phyloP scores from a whole-genome alignment of 257 asterid genomes.

The Gentiana macrophylla region DNA sequence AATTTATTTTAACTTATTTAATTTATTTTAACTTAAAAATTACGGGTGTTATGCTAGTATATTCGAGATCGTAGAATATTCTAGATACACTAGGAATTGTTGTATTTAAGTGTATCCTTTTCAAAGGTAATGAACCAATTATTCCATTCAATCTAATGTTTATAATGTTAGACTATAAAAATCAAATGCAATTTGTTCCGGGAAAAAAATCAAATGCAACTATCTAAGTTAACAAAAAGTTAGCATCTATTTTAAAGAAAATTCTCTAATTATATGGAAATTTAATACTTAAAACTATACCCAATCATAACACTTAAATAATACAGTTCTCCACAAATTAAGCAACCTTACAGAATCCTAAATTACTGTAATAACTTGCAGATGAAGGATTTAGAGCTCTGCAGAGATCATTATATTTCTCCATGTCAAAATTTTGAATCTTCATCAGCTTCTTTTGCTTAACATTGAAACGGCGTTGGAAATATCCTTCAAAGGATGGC shows the following conservation, averaged over 20 bases:
- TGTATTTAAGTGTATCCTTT: too few species aligned
- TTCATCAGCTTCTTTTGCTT: slow-evolving; percentile 39
- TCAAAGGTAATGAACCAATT: background rate
- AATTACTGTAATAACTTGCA: slow-evolving; percentile 6
- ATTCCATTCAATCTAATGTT: background rate
- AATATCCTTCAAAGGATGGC: slow-evolving; percentile 40
- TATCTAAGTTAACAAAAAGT: background rate
- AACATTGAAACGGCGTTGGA: slow-evolving; percentile 30
- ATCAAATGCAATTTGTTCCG: too few species aligned
- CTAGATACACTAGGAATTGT: too few species aligned
- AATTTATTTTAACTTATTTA: too few species aligned
- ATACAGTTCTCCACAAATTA: background rate
- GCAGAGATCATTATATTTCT: slow-evolving; percentile 24
- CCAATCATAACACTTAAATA: slow-evolving; percentile 19
- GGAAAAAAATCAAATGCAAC: too few species aligned
- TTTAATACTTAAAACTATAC: background rate
- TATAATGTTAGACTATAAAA: too few species aligned
- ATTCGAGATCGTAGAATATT: too few species aligned
- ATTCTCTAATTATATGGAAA: background rate
- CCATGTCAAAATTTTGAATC: slow-evolving; percentile 23
- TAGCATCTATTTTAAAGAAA: background rate
- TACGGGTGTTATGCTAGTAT: too few species aligned
- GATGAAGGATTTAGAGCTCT: slow-evolving; percentile 23
- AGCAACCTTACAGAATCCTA: background rate
- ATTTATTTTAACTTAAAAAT: too few species aligned